Base-by-base conservation (phyloP, 345 rosid genomes). In the Gossypium mustelinum region DNA sequence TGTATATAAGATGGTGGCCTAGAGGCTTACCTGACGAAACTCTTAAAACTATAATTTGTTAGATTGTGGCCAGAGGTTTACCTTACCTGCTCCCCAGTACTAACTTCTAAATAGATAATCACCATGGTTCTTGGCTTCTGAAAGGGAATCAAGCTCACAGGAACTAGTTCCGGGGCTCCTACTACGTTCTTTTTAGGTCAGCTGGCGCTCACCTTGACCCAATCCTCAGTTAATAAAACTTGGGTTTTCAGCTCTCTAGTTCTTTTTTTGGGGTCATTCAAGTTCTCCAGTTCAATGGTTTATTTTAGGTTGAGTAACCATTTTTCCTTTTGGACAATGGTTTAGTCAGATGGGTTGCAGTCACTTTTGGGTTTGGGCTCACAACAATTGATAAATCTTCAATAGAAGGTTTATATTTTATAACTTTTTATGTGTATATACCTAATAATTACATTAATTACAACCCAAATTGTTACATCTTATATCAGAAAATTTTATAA, bases 141-240 rank as follows among this genome's bases (percentile, higher is more conserved):
- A 34, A 34, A 34, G 41, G 41, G 22, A 55, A 55, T 9, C 9
- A 22, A 9, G 61, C 14, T 56, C 61, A 56, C 27, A 56, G 12
- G 27, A 58, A 58, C 24, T 29, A 20, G 14, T 22, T 22, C 29
- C 4, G 22, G 7, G 62, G 62, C 34, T 22, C 16, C 3, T 27
- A 10, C 34, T 22, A 25, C 61, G 24, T 13, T 58, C 62, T 22
- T 22, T 58, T 58, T 58, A 20, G 16, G 11, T 57, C 22, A 57
- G 27, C 43, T 22, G 11, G 69, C 50, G n/a, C 24, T 34, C 68
- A 44, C 34, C 50, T 24, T 48, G 72, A 22, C 56, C 57, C 72
- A 24, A 22, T 47, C n/a, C 62, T 73, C 9, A 73, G 41, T 60
- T 7, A 34, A 12, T 70, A 54, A 70, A 68, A 71, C 29, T 18